Evolutionary conservation across 139 green algal species (phyloP), one percentile per base, ranked within the genome.

Genomic region (Edaphochlamys debaryana): DNA sequence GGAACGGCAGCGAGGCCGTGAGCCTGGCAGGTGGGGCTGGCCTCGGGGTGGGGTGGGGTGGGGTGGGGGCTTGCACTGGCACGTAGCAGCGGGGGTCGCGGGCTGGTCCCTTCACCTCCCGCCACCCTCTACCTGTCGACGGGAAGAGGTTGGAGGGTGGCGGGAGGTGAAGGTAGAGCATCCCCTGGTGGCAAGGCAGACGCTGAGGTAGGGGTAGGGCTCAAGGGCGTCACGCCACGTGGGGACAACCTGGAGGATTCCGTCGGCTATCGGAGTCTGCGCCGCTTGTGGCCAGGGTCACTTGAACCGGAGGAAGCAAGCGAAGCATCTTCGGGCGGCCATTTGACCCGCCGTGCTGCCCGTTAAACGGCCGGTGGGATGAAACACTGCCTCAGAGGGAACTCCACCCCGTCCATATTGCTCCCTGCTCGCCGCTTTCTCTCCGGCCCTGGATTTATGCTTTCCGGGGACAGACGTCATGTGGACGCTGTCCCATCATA

Each of bases 351-450:
- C 75, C 25, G 20, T 37, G 75, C 62, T 62, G 75, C 23, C 32
- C 2, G 1, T 23, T 40, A 37, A 3, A 69, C 67, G 67, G 79
- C 79, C 38, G n/a, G 54, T 20, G 79, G 67, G 79, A 72, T 85
- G 79, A 85, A 85, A 85, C 79, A 79, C 52, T 68, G 69, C 79
- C 79, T 42, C 20, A 76, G 9, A 76, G 41, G 29, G 63, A 76
- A n/a, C 30, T 40, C n/a, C 36, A 1, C 56, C 36, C 54, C 60
- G 60, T 30, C 30, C 30, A 30, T 32, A 30, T 38, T 67, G 37
- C 29, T 27, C 60, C 60, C 60, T 13, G n/a, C n/a, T 20, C 9
- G 60, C 25, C 58, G 27, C 29, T 66, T 11, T 29, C 20, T 0
- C 23, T 15, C 17, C 56, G 56, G 25, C 7, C 56, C 56, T 6